Evolutionary conservation across 2,329 filamentous ascomycete genomes (phyloP).

Genomic region (Monosporascus sp.): DNA sequence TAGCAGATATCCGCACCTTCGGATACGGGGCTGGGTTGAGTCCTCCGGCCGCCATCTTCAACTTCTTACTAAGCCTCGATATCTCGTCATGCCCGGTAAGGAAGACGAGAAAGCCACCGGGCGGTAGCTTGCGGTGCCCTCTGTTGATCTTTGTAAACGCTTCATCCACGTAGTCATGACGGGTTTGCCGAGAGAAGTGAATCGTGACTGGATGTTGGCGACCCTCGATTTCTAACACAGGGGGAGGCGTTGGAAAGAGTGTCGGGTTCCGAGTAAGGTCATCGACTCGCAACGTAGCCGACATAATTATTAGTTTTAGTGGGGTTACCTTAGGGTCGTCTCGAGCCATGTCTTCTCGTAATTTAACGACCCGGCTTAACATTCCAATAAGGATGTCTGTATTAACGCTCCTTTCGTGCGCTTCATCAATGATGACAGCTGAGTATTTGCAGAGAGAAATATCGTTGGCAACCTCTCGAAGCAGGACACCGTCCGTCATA

Average conservation of each 20-base stretch:
- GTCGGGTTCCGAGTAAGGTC: conserved; percentile 82
- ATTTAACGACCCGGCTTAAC: conserved; percentile 84
- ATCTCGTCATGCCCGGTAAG: conserved; percentile 94
- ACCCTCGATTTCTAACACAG: conserved; percentile 83
- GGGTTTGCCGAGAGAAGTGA: conserved; percentile 80
- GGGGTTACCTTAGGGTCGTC: conserved; percentile 69
- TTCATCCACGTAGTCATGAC: conserved; percentile 85
- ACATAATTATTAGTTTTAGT: conserved; percentile 96
- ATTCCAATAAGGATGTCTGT: conserved; percentile 98
- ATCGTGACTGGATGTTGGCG: conserved; percentile 85
- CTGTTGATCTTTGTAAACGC: conserved; percentile 80
- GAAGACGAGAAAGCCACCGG: conserved; percentile 89
- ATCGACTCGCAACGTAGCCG: conserved; percentile 83
- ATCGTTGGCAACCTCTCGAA: conserved; percentile 87
- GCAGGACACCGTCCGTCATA: conserved; percentile 95
- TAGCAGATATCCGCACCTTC: conserved; percentile 70
- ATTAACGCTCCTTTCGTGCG: conserved; percentile 94
- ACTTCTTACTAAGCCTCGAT: conserved; percentile 67
- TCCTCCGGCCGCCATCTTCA: conserved; percentile 64
- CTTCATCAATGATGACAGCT: conserved; percentile 90
- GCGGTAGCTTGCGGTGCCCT: conserved; percentile 84
- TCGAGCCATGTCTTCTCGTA: conserved; percentile 68
- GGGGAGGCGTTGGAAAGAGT: conserved; percentile 73
- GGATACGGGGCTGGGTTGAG: conserved; percentile 52
- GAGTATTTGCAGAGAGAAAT: conserved; percentile 87